These are phyloP conservation scores for Sapria himalayana DNA, from an alignment of 345 rosid species.

Conservation along the genomic window DNA sequence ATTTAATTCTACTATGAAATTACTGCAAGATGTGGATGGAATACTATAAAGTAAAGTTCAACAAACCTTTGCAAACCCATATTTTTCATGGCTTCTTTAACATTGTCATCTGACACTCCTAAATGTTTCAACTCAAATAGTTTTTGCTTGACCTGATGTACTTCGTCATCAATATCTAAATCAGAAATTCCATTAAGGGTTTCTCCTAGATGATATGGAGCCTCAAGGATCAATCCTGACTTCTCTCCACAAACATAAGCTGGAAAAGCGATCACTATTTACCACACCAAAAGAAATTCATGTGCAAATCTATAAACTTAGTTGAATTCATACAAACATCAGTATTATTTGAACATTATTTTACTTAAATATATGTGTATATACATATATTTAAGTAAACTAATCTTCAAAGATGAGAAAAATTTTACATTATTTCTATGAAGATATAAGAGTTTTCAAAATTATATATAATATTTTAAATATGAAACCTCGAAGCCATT, in stretches of 20 bases:
- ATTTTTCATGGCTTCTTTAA: constrained; percentile 20
- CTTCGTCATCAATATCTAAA: constrained; percentile 18
- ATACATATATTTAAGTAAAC: too few species aligned
- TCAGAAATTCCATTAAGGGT: constrained; percentile 13
- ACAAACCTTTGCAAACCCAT: constrained; percentile 27
- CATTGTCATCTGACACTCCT: constrained; percentile 11
- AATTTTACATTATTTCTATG: too few species aligned
- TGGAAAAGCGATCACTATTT: too few species aligned
- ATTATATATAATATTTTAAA: too few species aligned
- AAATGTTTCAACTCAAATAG: constrained; percentile 10
- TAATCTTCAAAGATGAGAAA: too few species aligned
- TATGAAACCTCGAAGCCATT: too few species aligned
- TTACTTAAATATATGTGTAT: too few species aligned
- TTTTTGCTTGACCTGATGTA: constrained; percentile 13
- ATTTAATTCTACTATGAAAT: too few species aligned
- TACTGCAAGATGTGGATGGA: not conserved
- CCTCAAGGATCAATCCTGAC: constrained; percentile 22
- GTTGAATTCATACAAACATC: not conserved
- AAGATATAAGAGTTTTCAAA: too few species aligned
- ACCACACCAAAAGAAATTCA: too few species aligned
- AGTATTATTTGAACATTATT: too few species aligned
- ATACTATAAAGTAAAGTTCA: not conserved
- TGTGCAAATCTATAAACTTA: too few species aligned
- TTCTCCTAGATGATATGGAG: constrained; percentile 16
- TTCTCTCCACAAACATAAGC: constrained; percentile 48